Evolutionary conservation across 148 eudicot genomes (phyloP), one percentile per base, ranked within the genome.

Genomic region (Camellia lanceoleosa): DNA sequence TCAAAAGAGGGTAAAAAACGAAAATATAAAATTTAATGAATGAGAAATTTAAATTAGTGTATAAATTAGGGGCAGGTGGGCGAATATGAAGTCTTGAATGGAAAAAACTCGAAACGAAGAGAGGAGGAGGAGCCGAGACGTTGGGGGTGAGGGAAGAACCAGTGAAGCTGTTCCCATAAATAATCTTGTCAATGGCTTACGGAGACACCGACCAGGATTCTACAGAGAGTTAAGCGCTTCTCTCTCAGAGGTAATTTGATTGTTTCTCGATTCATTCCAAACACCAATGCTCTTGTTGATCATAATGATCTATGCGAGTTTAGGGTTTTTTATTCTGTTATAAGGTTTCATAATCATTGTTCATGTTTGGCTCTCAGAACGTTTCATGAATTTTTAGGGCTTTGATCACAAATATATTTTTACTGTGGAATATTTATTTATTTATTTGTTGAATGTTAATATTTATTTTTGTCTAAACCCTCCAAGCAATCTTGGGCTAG

Each of bases 191-290:
- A 67, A 64, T 23, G 42, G 42, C 42, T 64, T 20, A 23, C 69
- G 11, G 46, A 30, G 69, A 16, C 44, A 12, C 14, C 49, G 72
- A 68, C 42, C 68, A 6, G 41, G 41, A 2, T 3, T 19, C 72
- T 44, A 42, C 51, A 7, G 52, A 66, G 69, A 66, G 14, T 11
- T 66, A 38, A 13, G 70, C 52, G 12, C 51, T 61, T 62, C 56
- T 76, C 42, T 62, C 43, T 76, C 42, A 3, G 58, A 76, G 78
- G 78, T 62, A 38, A 58, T 46, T 62, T 44, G 15, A 5, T 62
- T 75, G 15, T 47, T 58, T 70, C 18, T 47, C 16, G 7, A 8
- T 43, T 60, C 14, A 11, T 12, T 73, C 1, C 5, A 59, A 9
- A 23, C 19, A 46, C 23, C 2, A 66, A 23, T 5, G 14, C 44